A percentile compares a stretch with the other conserved stretches of the same genome.
These are phyloP conservation scores for Pyrenophora tritici-repentis DNA, from an alignment of 2,329 filamentous ascomycete species.

Conservation along the genomic window DNA sequence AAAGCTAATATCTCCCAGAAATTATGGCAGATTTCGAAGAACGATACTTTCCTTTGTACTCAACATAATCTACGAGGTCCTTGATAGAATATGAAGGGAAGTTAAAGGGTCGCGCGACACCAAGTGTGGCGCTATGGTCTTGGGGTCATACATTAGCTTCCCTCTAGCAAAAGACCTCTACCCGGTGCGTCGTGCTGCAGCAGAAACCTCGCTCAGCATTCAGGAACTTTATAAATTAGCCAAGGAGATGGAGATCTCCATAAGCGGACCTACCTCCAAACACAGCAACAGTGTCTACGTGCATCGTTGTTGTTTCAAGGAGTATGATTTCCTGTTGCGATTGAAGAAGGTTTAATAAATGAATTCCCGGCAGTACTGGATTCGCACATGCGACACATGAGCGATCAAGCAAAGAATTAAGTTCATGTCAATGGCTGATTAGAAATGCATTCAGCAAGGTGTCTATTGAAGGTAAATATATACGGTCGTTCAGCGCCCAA, in stretches of 20 bases:
- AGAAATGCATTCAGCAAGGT: neutral
- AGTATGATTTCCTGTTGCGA: constrained; percentile 5
- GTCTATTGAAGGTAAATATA: too few relatives aligned
- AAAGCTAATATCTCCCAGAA: constrained; percentile 5
- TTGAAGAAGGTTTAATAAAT: constrained; percentile 3
- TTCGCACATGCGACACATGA: constrained; percentile 16
- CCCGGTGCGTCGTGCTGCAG: constrained; percentile 5
- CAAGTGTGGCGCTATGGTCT: constrained; percentile 7
- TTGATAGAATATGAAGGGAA: constrained; percentile 13
- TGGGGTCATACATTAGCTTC: constrained; percentile 10
- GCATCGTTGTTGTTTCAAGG: constrained; percentile 8
- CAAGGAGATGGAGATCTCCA: constrained; percentile 4
- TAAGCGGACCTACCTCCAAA: constrained; percentile 9
- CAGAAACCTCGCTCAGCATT: constrained; percentile 12
- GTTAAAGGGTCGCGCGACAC: constrained; percentile 5
- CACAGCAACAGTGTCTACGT: constrained; percentile 3
- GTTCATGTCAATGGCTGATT: neutral
- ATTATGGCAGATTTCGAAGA: constrained; percentile 9
- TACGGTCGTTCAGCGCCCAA: too few relatives aligned
- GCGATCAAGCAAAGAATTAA: constrained; percentile 20
- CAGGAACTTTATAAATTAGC: constrained; percentile 6
- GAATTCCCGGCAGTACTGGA: constrained; percentile 8
- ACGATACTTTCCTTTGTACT: constrained; percentile 7
- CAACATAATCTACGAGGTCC: constrained; percentile 3
- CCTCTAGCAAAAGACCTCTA: constrained; percentile 11